phyloP scores from a whole-genome alignment of 2,329 filamentous ascomycete species.

The Mycosphaerella arachidis region DNA sequence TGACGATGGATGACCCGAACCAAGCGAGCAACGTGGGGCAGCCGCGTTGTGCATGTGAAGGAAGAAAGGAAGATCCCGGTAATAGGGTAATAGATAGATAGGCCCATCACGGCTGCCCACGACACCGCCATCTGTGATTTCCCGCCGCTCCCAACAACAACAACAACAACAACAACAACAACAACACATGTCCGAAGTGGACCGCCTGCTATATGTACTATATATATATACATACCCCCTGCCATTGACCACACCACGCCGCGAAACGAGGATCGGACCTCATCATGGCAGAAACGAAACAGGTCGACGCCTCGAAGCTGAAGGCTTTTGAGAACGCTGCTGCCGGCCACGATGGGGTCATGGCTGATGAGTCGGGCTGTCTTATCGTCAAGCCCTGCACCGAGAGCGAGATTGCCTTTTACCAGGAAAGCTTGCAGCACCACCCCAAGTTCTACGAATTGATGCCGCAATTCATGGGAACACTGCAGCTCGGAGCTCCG shows the following conservation, averaged over 20 bases:
- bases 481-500: conserved; percentile 61
- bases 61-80: neutral
- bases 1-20: neutral
- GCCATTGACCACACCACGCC: neutral
- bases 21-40: neutral
- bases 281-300: conserved; percentile 17
- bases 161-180: no score
- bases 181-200: neutral
- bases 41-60: neutral
- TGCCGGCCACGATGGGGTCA: conserved; percentile 84
- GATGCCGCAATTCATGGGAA: conserved; percentile 83
- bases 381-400: conserved; percentile 95
- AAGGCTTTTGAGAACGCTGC: conserved; percentile 70
- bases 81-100: no score
- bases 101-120: neutral
- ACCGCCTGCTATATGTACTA: neutral
- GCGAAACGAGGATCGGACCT: neutral
- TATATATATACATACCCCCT: neutral
- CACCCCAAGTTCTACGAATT: conserved; percentile 72
- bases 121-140: neutral
- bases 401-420: conserved; percentile 79
- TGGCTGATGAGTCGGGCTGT: conserved; percentile 75
- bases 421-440: conserved; percentile 63
- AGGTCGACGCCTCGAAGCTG: conserved; percentile 59
- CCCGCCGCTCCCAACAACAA: neutral